Evolutionary conservation across 768 basidiomycete genomes (phyloP).

Genomic region (Mycena pura): DNA sequence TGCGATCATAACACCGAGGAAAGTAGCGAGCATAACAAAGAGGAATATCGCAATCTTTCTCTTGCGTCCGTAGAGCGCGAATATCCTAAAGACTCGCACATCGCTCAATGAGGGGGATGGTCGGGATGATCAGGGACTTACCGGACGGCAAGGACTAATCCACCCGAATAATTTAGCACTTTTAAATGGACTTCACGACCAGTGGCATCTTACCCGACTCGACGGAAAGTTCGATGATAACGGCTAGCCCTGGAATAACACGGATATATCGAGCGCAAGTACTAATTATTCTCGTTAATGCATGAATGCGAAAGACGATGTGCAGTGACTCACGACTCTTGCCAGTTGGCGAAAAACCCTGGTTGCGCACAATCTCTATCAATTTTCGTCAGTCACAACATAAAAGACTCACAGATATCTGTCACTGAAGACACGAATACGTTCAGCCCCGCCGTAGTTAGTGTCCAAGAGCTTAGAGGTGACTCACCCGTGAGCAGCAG

Average conservation of each 20-base stretch:
- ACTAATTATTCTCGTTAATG: neutral
- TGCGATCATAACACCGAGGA: conserved; percentile 27
- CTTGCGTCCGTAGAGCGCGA: conserved; percentile 19
- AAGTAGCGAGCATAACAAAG: conserved; percentile 9
- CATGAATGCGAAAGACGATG: too few species aligned
- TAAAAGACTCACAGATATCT: conserved; percentile 17
- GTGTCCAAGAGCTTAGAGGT: neutral
- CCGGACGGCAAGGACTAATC: conserved; percentile 23
- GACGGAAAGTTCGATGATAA: conserved; percentile 22
- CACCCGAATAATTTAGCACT: neutral
- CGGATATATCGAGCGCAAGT: conserved; percentile 22
- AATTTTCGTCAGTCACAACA: neutral
- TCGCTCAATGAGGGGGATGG: neutral
- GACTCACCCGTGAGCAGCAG: conserved; percentile 22
- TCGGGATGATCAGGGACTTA: neutral
- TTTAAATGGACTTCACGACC: too few species aligned
- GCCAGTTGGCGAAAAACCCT: conserved; percentile 28
- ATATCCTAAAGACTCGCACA: conserved; percentile 3
- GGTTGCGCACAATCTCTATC: neutral
- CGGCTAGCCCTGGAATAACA: conserved; percentile 22
- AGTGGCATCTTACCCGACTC: conserved; percentile 20
- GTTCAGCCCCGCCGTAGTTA: neutral
- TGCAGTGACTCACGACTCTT: conserved; percentile 24
- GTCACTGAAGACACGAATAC: conserved; percentile 11
- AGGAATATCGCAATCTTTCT: conserved; percentile 15